Evolutionary conservation across 2,329 filamentous ascomycete genomes (phyloP).

Genomic region (Colletotrichum chrysophilum): DNA sequence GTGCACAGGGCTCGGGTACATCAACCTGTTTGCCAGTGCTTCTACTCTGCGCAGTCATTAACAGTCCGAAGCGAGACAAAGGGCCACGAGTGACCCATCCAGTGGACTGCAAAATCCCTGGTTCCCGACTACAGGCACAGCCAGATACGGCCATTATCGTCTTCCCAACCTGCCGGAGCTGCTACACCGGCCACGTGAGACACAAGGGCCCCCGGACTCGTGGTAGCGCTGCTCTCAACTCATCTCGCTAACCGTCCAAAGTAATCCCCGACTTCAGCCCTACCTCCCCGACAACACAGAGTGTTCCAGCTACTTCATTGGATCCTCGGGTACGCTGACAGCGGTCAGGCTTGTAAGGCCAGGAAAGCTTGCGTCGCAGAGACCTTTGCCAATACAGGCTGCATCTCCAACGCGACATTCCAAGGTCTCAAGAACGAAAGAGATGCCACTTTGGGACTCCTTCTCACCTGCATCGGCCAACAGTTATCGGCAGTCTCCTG

Average conservation of each 20-base stretch:
- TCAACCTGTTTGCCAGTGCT: neutral
- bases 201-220: neutral
- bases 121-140: neutral
- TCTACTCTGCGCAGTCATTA: fast-evolving
- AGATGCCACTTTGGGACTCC: neutral
- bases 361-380: neutral
- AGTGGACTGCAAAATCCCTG: neutral
- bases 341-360: neutral
- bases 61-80: neutral
- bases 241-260: neutral
- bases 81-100: neutral
- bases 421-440: neutral
- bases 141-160: neutral
- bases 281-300: neutral
- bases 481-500: neutral
- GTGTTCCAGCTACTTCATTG: neutral
- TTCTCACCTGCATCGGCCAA: neutral
- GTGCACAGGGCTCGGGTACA: neutral
- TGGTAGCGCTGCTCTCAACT: neutral
- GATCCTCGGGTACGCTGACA: neutral
- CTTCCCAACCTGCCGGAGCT: neutral
- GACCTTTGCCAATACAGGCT: neutral
- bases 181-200: neutral
- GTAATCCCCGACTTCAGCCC: constrained; percentile 3
- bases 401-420: neutral